phyloP scores from a whole-genome alignment of 106 monocot genomes.

The Cymbidium sinense region DNA sequence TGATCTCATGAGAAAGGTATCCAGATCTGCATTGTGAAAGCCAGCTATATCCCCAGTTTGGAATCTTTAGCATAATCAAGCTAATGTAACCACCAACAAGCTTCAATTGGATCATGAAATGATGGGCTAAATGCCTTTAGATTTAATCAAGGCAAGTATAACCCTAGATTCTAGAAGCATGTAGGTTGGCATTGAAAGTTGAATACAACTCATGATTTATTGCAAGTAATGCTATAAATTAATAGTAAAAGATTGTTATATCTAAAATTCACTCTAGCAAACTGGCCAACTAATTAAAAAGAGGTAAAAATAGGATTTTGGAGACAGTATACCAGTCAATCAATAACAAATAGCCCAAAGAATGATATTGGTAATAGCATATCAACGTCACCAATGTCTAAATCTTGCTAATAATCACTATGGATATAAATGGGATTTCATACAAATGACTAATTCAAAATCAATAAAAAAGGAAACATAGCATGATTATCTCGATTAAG shows the following conservation, averaged over 20 bases:
- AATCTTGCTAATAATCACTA: not conserved
- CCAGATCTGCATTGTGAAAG: slow-evolving; percentile 82
- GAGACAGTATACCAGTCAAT: not conserved
- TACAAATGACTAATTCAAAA: not conserved
- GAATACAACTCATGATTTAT: slow-evolving; percentile 4
- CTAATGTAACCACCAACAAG: slow-evolving; percentile 49
- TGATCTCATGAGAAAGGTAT: slow-evolving; percentile 47
- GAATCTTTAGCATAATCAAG: slow-evolving; percentile 65
- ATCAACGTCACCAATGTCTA: not conserved
- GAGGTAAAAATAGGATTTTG: not conserved
- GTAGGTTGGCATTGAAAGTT: not conserved
- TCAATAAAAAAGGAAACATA: not conserved
- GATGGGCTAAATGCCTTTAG: slow-evolving; percentile 24
- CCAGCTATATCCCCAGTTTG: slow-evolving; percentile 74
- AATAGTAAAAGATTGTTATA: not conserved
- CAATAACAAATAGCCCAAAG: not conserved
- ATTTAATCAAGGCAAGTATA: slow-evolving; percentile 16
- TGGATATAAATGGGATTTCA: slow-evolving; percentile 2
- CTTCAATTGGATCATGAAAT: slow-evolving; percentile 36
- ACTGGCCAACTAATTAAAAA: not conserved
- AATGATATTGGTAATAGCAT: not conserved
- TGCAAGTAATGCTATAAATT: not conserved
- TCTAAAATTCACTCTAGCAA: not conserved
- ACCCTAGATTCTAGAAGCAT: slow-evolving; percentile 21
- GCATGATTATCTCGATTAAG: not conserved